Base-by-base conservation (phyloP, 495 filamentous ascomycete species). In the Daldinia grandis region DNA sequence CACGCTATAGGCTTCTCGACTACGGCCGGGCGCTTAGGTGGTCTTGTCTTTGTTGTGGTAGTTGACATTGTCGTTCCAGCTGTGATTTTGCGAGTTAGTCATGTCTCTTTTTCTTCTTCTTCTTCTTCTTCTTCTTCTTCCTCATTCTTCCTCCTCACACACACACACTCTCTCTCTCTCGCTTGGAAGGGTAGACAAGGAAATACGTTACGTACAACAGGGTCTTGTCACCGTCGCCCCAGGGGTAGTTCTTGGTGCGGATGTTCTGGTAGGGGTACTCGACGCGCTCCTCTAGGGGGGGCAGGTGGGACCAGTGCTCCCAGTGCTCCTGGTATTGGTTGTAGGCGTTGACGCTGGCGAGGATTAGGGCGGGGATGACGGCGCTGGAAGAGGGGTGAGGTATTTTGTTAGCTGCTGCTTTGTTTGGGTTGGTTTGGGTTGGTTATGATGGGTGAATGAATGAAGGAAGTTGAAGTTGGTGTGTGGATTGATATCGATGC, bases 221-320 rank as follows among this genome's bases (percentile, higher is more conserved):
- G 63, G 82, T 84, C 82, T 97, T 94, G 81, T 98, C 94, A 78
- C 94, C 94, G 78, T 97, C 86, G 53, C 94, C 93, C 91, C 91
- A 98, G 72, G 87, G 87, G 87, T 82, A 98, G 86, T 95, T 95
- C 87, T 93, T 95, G 71, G 85, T 84, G 76, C 94, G 88, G 77
- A 97, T 89, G 85, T 98, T 98, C 88, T 93, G 91, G 87, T 94
- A 98, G 62, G 92, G 87, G 84, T 97, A 98, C 84, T 97, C 89
- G 71, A 84, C 76, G 76, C 92, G 89, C 81, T 98, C 95, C 85
- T 96, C 92, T 38, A 95, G 87, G 62, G 95, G 90, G 58, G 91
- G 87, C 84, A 92, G 83, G 85, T 98, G 94, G 5, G 80, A 80
- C 92, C 90, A 93, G 84, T 98, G 94, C 83, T 95, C 92, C 94